Evolutionary conservation across 2,329 filamentous ascomycete species (phyloP).

Genomic region (Albifimbria verrucaria): DNA sequence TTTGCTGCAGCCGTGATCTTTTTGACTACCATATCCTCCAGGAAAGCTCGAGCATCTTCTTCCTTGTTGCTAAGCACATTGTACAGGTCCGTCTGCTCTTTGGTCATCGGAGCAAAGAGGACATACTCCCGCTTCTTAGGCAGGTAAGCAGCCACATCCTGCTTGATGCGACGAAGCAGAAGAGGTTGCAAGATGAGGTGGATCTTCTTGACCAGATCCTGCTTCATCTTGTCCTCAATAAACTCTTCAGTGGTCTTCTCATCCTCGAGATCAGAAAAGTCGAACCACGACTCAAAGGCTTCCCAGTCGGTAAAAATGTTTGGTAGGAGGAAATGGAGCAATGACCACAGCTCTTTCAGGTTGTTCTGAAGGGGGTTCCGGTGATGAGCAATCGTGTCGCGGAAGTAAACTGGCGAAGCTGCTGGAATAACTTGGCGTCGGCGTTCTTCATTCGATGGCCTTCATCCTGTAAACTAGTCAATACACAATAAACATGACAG

Average conservation of each 20-base stretch:
- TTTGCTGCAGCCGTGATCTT: slow-evolving; percentile 41
- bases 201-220: slow-evolving; percentile 63
- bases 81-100: slow-evolving; percentile 89
- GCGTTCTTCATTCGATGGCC: slow-evolving; percentile 97
- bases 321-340: slow-evolving; percentile 89
- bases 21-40: slow-evolving; percentile 76
- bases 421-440: slow-evolving; percentile 85
- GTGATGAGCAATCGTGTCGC: slow-evolving; percentile 91
- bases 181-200: slow-evolving; percentile 92
- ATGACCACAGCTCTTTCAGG: slow-evolving; percentile 87
- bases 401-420: slow-evolving; percentile 83
- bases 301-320: slow-evolving; percentile 92
- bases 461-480: slow-evolving; percentile 63
- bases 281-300: slow-evolving; percentile 93
- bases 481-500: fast-evolving
- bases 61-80: slow-evolving; percentile 57
- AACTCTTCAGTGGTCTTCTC: slow-evolving; percentile 76
- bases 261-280: slow-evolving; percentile 89
- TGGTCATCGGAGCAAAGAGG: slow-evolving; percentile 86
- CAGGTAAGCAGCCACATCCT: slow-evolving; percentile 86
- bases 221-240: slow-evolving; percentile 67
- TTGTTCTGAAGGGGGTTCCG: slow-evolving; percentile 94
- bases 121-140: slow-evolving; percentile 97
- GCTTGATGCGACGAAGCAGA: slow-evolving; percentile 82
- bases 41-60: slow-evolving; percentile 65